A percentile compares a stretch with the other conserved stretches of the same genome.
phyloP scores from a whole-genome alignment of 1,139 yeast species.

The Candida neerlandica region DNA sequence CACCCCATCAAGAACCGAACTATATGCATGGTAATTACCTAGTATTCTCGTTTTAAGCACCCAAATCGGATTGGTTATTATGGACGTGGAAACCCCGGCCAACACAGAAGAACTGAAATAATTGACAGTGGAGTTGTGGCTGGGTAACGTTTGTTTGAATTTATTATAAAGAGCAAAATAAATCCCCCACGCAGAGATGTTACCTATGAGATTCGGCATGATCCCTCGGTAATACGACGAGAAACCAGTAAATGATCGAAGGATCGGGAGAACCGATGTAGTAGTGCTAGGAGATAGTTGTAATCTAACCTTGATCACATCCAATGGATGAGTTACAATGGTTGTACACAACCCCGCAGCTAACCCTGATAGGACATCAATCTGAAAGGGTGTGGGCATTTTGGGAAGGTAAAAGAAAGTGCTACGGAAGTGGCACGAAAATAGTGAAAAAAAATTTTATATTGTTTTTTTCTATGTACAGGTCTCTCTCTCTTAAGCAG shows the following conservation, averaged over 20 bases:
- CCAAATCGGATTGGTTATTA: constrained; percentile 91
- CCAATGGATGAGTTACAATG: constrained; percentile 83
- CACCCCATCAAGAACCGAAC: constrained; percentile 59
- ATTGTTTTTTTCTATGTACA: not conserved
- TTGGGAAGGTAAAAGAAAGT: not conserved
- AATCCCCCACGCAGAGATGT: constrained; percentile 84
- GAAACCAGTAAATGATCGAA: not conserved
- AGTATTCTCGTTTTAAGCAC: constrained; percentile 86
- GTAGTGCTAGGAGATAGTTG: constrained; percentile 48
- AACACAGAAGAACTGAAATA: constrained; percentile 41
- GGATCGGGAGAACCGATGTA: constrained; percentile 21
- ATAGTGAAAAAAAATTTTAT: not conserved
- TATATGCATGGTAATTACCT: constrained; percentile 62
- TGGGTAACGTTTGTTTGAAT: constrained; percentile 41
- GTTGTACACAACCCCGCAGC: constrained; percentile 85
- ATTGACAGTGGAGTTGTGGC: constrained; percentile 25
- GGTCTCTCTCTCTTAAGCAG: constrained; percentile 60
- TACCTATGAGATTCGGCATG: constrained; percentile 78
- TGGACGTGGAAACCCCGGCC: constrained; percentile 77
- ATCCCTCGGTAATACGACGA: constrained; percentile 67
- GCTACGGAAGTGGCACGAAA: no score
- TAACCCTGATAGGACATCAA: constrained; percentile 73
- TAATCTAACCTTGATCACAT: constrained; percentile 76
- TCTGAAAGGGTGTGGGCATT: constrained; percentile 9
- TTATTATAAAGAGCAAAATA: constrained; percentile 77